phyloP scores from a whole-genome alignment of 164 flowering plant genomes.

The Stephania yunnanensis region DNA sequence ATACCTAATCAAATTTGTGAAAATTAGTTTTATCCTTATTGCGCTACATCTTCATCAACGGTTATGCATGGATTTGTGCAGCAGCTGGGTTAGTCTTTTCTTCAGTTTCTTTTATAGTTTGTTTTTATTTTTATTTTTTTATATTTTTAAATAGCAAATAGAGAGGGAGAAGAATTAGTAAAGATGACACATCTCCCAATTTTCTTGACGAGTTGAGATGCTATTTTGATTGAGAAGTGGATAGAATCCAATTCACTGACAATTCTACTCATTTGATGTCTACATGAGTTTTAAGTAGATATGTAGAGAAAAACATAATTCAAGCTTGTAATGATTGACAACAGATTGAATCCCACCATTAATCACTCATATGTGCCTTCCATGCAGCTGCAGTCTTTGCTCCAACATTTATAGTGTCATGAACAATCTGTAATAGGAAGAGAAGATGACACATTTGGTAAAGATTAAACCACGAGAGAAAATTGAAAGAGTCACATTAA shows the following conservation, averaged over 20 bases:
- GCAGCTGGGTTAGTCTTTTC: too few species aligned
- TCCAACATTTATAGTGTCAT: conserved; percentile 76
- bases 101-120: too few species aligned
- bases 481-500: background rate
- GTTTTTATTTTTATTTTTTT: too few species aligned
- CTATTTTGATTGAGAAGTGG: conserved; percentile 89
- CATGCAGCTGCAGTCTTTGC: conserved; percentile 85
- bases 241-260: conserved; percentile 94
- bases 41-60: too few species aligned
- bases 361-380: conserved; percentile 67
- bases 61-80: too few species aligned
- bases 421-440: conserved; percentile 56
- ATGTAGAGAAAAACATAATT: background rate
- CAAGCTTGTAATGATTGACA: background rate
- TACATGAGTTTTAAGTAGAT: conserved; percentile 23
- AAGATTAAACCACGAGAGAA: background rate
- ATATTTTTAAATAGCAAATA: background rate
- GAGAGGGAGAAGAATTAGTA: background rate
- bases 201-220: conserved; percentile 60
- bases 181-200: conserved; percentile 33
- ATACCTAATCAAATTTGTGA: too few species aligned
- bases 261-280: conserved; percentile 97
- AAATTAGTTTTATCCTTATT: too few species aligned
- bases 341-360: background rate
- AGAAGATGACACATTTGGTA: background rate